Evolutionary conservation across 2,329 filamentous ascomycete species (phyloP).

Genomic region (Neonectria magnoliae): DNA sequence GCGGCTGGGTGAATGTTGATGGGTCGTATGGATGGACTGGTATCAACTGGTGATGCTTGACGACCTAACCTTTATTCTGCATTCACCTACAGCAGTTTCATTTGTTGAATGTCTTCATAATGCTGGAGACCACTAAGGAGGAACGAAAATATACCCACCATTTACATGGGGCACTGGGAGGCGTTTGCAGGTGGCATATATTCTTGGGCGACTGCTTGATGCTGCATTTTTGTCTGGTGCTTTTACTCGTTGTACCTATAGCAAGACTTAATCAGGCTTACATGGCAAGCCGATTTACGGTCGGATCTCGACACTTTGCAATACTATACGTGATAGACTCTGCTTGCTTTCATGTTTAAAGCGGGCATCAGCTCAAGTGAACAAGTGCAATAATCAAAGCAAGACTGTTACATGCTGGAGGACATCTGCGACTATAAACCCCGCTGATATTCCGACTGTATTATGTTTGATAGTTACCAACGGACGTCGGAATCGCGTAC

Average conservation of each 20-base stretch:
- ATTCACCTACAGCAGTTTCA: not conserved
- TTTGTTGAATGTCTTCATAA: slow-evolving; percentile 7
- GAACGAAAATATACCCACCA: slow-evolving; percentile 16
- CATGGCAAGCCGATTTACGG: slow-evolving; percentile 12
- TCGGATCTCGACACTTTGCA: slow-evolving; percentile 3
- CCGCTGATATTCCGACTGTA: not conserved
- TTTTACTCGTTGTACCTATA: slow-evolving; percentile 12
- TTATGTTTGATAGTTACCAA: not conserved
- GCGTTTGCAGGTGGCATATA: slow-evolving; percentile 33
- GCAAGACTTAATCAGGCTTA: not conserved
- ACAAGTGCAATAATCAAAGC: not conserved
- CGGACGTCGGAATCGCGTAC: not conserved
- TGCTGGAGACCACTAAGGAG: slow-evolving; percentile 2
- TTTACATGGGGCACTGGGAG: slow-evolving; percentile 23
- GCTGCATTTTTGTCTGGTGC: slow-evolving; percentile 17
- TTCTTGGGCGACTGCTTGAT: slow-evolving; percentile 28
- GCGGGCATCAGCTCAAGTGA: not conserved
- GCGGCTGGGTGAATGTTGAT: slow-evolving; percentile 83
- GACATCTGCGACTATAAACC: not conserved
- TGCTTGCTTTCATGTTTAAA: too few relatives aligned
- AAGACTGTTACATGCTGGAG: not conserved
- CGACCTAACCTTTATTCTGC: not conserved
- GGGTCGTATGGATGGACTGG: slow-evolving; percentile 72
- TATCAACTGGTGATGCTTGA: slow-evolving; percentile 46
- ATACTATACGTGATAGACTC: not conserved